phyloP scores from a whole-genome alignment of 2,329 filamentous ascomycete species.

The Botryotinia globosa region DNA sequence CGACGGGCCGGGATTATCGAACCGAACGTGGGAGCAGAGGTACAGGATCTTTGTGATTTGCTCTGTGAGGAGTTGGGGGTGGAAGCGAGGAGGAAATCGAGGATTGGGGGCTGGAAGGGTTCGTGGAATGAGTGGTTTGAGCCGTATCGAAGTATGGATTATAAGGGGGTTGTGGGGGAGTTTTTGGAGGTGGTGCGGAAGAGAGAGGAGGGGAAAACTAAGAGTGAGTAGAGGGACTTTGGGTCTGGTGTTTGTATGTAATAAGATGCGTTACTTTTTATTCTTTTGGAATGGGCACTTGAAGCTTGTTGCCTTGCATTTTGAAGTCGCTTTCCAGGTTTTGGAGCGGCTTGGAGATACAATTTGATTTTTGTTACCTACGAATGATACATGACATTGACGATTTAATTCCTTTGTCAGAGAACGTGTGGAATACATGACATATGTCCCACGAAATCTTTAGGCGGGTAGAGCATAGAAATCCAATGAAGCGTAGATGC shows the following conservation, averaged over 20 bases:
- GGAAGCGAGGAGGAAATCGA: slow-evolving; percentile 9
- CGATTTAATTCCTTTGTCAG: accelerated
- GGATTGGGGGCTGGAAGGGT: slow-evolving; percentile 1
- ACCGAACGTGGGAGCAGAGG: slow-evolving; percentile 19
- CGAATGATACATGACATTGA: background rate
- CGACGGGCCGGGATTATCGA: slow-evolving; percentile 8
- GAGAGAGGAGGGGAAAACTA: background rate
- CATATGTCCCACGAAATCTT: background rate
- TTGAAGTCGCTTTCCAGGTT: background rate
- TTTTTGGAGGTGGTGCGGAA: slow-evolving; percentile 16
- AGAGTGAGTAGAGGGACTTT: background rate
- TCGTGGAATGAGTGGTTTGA: slow-evolving; percentile 22
- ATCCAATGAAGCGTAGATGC: background rate
- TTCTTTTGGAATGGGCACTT: background rate
- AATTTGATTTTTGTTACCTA: background rate
- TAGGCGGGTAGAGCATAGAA: background rate
- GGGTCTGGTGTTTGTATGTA: no score
- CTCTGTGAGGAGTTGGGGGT: slow-evolving; percentile 17
- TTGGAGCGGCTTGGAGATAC: background rate
- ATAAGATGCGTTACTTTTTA: accelerated
- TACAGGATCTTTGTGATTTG: slow-evolving; percentile 22
- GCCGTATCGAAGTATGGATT: slow-evolving; percentile 21
- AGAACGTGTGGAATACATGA: background rate
- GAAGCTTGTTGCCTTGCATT: background rate
- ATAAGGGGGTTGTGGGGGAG: slow-evolving; percentile 20